These are phyloP conservation scores for Henckelia pumila DNA, from an alignment of 257 asterid species.

Conservation along the genomic window DNA sequence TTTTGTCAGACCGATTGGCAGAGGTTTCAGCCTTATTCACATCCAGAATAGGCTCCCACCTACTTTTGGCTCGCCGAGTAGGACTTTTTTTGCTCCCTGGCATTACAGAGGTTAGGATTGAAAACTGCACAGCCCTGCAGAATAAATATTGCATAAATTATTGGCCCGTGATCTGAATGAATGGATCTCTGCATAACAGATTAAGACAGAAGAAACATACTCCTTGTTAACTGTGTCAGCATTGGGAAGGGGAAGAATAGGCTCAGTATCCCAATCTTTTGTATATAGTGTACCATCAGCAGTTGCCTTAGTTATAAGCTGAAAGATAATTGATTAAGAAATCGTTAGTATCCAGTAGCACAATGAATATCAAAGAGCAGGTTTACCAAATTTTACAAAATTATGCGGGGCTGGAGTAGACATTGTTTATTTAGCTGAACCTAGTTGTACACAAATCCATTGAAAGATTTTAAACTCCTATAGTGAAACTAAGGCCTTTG, in stretches of 20 bases:
- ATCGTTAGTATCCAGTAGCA: constrained; percentile 18
- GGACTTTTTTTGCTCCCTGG: constrained; percentile 74
- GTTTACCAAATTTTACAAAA: background rate
- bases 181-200: constrained; percentile 4
- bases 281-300: constrained; percentile 81
- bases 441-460: background rate
- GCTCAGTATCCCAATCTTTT: constrained; percentile 90
- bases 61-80: constrained; percentile 79
- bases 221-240: constrained; percentile 33
- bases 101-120: constrained; percentile 38
- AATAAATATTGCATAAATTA: constrained; percentile 24
- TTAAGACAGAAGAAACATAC: constrained; percentile 43
- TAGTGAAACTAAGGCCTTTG: background rate
- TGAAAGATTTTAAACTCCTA: too few species aligned
- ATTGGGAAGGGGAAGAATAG: constrained; percentile 70
- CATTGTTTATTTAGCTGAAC: background rate
- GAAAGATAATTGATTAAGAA: constrained; percentile 24
- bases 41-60: constrained; percentile 94
- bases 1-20: constrained; percentile 37
- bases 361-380: background rate
- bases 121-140: constrained; percentile 50
- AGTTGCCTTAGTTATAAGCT: constrained; percentile 84
- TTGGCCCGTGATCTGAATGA: constrained; percentile 15
- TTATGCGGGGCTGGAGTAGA: background rate
- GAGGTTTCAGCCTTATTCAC: constrained; percentile 56